Conservation (phyloP, 345 rosid genomes). For the Acer yangbiense region DNA sequence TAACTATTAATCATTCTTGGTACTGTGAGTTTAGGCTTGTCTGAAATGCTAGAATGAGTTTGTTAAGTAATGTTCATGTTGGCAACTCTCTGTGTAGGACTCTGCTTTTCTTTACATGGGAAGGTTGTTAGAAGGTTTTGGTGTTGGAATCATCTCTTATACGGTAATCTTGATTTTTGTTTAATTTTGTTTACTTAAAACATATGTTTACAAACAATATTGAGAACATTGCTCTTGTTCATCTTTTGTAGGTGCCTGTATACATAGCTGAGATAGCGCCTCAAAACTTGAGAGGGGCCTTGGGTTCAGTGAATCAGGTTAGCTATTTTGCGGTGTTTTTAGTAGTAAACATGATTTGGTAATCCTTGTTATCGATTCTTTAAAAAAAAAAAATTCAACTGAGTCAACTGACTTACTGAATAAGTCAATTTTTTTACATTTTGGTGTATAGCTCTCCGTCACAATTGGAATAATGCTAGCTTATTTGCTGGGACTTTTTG, state of each 20-base stretch:
- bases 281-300: conserved; percentile 77
- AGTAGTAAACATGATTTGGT: conserved; percentile 7
- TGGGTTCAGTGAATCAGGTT: conserved; percentile 93
- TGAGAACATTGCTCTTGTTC: background rate
- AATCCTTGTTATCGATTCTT: background rate
- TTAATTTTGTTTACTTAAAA: conserved; percentile 15
- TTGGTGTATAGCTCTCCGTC: conserved; percentile 75
- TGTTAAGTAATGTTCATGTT: conserved; percentile 21
- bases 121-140: conserved; percentile 92
- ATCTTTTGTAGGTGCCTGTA: conserved; percentile 65
- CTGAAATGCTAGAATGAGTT: background rate
- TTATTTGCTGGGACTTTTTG: conserved; percentile 82
- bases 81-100: conserved; percentile 54
- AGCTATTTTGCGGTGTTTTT: conserved; percentile 17
- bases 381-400: background rate
- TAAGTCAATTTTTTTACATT: conserved; percentile 10
- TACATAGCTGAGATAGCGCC: conserved; percentile 93
- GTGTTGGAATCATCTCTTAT: conserved; percentile 95
- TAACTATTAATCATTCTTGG: conserved; percentile 5
- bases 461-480: conserved; percentile 98
- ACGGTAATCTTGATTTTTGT: conserved; percentile 52
- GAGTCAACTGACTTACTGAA: background rate
- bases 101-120: conserved; percentile 98
- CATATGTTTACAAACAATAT: background rate
- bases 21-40: background rate